Percentiles rank a stretch among this genome's conserved stretches.
These are phyloP conservation scores for Parafenestella ontariensis DNA, from an alignment of 2,329 filamentous ascomycete species.

Conservation along the genomic window DNA sequence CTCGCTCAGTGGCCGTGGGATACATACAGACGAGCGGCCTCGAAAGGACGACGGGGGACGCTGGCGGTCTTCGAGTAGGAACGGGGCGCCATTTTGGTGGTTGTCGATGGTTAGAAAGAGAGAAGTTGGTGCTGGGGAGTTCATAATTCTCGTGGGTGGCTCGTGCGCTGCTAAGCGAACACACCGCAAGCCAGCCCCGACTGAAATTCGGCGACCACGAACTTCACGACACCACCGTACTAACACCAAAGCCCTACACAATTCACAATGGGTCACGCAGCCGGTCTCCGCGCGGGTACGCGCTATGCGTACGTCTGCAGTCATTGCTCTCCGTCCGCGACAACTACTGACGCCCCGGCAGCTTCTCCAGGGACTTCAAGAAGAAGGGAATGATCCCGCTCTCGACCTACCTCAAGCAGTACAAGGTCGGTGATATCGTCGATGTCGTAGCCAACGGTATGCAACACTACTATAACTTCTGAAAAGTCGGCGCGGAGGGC, in stretches of 20 bases:
- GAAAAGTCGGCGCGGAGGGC: slow-evolving; percentile 17
- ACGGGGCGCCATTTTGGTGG: slow-evolving; percentile 58
- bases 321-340: slow-evolving; percentile 6
- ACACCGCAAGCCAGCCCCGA: too few species aligned
- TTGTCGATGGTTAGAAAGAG: slow-evolving; percentile 38
- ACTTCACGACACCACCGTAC: slow-evolving; percentile 16
- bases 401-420: slow-evolving; percentile 92
- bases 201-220: too few species aligned
- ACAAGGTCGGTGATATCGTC: slow-evolving; percentile 98
- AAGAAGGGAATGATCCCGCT: slow-evolving; percentile 93
- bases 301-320: slow-evolving; percentile 48
- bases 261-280: slow-evolving; percentile 62
- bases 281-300: slow-evolving; percentile 54
- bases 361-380: slow-evolving; percentile 90
- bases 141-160: neutral
- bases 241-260: slow-evolving; percentile 30
- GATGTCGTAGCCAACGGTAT: slow-evolving; percentile 99
- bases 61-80: slow-evolving; percentile 99
- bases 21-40: slow-evolving; percentile 99
- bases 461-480: slow-evolving; percentile 58
- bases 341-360: slow-evolving; percentile 33
- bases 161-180: neutral
- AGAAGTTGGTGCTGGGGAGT: too few species aligned
- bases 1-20: slow-evolving; percentile 91
- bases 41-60: slow-evolving; percentile 97